Evolutionary conservation across 116 monocot genomes (phyloP), one percentile per base, ranked within the genome.

Genomic region (Dioscorea cayenensis): DNA sequence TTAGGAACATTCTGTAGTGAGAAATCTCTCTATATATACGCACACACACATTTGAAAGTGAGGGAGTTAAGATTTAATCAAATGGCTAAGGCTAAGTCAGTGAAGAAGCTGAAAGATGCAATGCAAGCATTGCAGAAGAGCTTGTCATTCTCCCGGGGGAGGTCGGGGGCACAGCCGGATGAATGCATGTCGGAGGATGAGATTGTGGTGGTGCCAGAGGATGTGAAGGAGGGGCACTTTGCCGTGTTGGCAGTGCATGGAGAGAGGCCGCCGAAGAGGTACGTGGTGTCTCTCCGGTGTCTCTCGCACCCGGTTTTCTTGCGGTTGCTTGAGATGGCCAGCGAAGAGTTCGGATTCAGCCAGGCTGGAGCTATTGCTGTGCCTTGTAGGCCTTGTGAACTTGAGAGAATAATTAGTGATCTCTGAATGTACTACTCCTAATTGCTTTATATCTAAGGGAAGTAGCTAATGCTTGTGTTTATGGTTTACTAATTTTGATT

Each of bases 171-270:
- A 65, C 14, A 16, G 22, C 22, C 29, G 25, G 18, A 13, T 0
- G 16, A 0, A 43, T 43, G 43, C 43, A 43, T 12, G 43, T 43
- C 43, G 43, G 43, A 43, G 43, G 43, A 43, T 43, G 43, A 43
- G 43, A 7, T 43, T 43, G 21, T 13, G 19, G 37, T 13, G 32
- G 77, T 72, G 14, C 78, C 78, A 2, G 51, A 68, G 52, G 77
- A 73, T 17, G 77, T 74, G 70, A 77, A 77, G 70, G 74, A 82
- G 49, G 82, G 82, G 16, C 69, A 77, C 32, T 77, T 82, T 28
- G 82, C 71, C 11, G 81, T 77, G 62, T 23, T 77, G 49, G 77
- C 73, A 7, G 70, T 61, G 20, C 16, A 20, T 2, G 70, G 55
- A 3, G 74, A 74, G 35, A 49, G 43, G 43, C 43, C 65, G 37